Evolutionary conservation across 805 yeast genomes (phyloP).

Genomic region (Yarrowia yakushimensis): DNA sequence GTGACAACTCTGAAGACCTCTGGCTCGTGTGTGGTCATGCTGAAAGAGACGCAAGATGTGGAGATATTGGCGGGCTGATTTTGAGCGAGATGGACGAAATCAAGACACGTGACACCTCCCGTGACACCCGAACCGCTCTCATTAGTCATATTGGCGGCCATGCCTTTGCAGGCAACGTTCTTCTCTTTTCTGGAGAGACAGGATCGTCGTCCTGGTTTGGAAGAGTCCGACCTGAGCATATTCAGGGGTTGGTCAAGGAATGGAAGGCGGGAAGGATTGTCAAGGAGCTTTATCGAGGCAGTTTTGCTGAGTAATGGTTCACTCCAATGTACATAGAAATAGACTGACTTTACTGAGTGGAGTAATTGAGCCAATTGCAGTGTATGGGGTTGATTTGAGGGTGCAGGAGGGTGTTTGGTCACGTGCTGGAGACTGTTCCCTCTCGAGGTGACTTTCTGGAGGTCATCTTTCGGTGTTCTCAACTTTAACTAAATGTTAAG

Average conservation of each 20-base stretch:
- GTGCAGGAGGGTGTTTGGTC: too few relatives aligned
- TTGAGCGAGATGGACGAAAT: neutral
- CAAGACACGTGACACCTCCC: neutral
- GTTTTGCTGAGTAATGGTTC: neutral
- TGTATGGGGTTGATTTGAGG: too few relatives aligned
- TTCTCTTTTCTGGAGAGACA: constrained; percentile 44
- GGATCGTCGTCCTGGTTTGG: constrained; percentile 63
- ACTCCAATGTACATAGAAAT: neutral
- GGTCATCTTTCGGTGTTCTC: too few relatives aligned
- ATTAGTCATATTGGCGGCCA: constrained; percentile 76
- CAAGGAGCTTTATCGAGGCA: constrained; percentile 44
- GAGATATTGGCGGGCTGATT: constrained; percentile 58
- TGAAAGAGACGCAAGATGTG: constrained; percentile 64
- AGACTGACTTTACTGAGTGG: neutral
- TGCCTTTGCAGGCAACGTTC: constrained; percentile 76
- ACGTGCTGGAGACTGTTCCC: too few relatives aligned
- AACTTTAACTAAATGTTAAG: too few relatives aligned
- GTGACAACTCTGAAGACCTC: constrained; percentile 6
- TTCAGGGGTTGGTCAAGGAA: constrained; percentile 61
- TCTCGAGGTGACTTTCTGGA: too few relatives aligned
- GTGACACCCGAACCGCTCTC: constrained; percentile 33
- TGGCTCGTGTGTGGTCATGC: constrained; percentile 62
- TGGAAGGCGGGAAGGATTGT: constrained; percentile 50
- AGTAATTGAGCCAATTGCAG: too few relatives aligned
- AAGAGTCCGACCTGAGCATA: constrained; percentile 58